phyloP scores from a whole-genome alignment of 164 flowering plant genomes.

The Vitis riparia region DNA sequence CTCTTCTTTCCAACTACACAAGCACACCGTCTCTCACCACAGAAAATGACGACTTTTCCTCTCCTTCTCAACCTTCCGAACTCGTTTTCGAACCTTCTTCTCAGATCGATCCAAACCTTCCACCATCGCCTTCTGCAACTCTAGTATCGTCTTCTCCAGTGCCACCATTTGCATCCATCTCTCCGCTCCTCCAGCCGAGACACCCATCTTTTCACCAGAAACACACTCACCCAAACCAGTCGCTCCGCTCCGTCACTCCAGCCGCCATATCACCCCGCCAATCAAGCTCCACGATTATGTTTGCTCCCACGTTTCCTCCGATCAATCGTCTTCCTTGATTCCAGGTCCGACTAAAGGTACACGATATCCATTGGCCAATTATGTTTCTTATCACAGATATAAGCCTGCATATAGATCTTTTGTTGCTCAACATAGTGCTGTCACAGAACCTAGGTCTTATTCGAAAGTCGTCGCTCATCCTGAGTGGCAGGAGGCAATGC shows the following conservation, averaged over 20 bases:
- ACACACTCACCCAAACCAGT: background rate
- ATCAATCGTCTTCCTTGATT: background rate
- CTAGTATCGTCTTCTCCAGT: no score
- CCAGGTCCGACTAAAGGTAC: background rate
- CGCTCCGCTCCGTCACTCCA: background rate
- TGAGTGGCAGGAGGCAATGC: no score
- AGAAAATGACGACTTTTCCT: no score
- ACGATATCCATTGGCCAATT: background rate
- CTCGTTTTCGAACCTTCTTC: background rate
- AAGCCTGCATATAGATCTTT: background rate
- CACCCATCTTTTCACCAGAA: background rate
- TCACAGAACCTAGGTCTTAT: background rate
- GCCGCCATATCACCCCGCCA: background rate
- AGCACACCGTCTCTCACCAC: background rate
- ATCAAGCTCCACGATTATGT: background rate
- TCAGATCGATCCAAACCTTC: background rate
- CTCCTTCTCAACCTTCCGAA: background rate
- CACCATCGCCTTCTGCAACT: no score
- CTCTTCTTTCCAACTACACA: background rate
- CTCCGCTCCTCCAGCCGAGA: background rate
- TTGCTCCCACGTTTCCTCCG: background rate
- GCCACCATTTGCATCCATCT: no score
- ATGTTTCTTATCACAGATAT: slow-evolving; percentile 4
- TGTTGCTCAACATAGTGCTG: background rate
- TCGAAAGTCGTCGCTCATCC: background rate